Evolutionary conservation across 176 grass and related monocot genomes (phyloP).

Genomic region (Microstegium vimineum): DNA sequence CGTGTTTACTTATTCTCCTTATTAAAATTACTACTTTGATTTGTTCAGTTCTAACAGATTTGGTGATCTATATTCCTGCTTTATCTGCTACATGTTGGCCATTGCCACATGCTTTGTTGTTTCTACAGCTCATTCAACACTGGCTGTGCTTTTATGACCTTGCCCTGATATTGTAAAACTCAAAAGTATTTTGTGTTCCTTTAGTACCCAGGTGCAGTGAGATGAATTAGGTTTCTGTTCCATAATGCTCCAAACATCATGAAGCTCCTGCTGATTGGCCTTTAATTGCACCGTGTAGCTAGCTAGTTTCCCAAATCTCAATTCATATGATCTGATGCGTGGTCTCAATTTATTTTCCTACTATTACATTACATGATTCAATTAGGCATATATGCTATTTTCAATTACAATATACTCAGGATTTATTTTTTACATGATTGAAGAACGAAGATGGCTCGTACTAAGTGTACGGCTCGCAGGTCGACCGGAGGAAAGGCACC

Average conservation of each 20-base stretch:
- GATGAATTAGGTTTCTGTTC: neutral
- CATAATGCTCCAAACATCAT: neutral
- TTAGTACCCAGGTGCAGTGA: neutral
- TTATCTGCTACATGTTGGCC: neutral
- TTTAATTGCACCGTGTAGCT: neutral
- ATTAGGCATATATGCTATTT: neutral
- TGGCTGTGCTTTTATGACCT: neutral
- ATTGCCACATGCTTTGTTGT: neutral
- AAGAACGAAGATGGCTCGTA: constrained; percentile 19
- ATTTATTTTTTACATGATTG: neutral
- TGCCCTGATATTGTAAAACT: neutral
- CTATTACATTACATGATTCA: neutral
- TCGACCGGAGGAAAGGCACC: neutral
- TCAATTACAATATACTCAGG: no score
- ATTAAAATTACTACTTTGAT: neutral
- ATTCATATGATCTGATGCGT: neutral
- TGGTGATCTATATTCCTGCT: neutral
- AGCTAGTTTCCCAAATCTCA: neutral
- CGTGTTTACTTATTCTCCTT: neutral
- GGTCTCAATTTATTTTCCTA: neutral
- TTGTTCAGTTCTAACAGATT: neutral
- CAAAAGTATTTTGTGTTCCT: neutral
- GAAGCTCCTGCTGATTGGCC: neutral
- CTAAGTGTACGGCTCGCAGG: neutral
- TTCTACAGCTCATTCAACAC: neutral